A percentile compares a stretch with the other conserved stretches of the same genome.
Evolutionary conservation across 2,329 filamentous ascomycete species (phyloP).

Genomic region (Sporothrix brunneoviolacea): DNA sequence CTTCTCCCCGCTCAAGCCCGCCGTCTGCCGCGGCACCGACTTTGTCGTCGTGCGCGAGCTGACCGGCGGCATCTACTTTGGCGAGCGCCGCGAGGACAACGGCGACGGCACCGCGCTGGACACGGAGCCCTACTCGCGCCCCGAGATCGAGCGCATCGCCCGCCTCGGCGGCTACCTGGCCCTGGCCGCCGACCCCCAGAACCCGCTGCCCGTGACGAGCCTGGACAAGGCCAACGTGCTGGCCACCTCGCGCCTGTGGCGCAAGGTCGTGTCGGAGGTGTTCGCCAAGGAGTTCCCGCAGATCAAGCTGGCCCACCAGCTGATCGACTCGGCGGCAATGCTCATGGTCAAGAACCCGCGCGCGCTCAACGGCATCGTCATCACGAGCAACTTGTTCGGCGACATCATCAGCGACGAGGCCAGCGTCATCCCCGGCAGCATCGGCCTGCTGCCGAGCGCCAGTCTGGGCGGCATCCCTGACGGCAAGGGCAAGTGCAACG

Average conservation of each 20-base stretch:
- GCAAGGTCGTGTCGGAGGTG: conserved; percentile 76
- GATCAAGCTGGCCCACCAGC: conserved; percentile 75
- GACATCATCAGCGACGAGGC: conserved; percentile 97
- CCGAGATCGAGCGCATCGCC: conserved; percentile 83
- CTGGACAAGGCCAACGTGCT: conserved; percentile 97
- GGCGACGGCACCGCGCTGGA: conserved; percentile 71
- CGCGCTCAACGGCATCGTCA: conserved; percentile 79
- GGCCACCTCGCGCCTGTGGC: conserved; percentile 83
- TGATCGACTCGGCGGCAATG: conserved; percentile 97
- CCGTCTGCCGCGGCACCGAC: conserved; percentile 79
- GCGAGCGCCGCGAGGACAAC: conserved; percentile 73
- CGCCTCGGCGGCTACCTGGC: conserved; percentile 77
- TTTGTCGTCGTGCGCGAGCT: conserved; percentile 90
- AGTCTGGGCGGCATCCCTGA: conserved; percentile 82
- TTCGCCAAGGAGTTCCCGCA: conserved; percentile 87
- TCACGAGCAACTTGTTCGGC: conserved; percentile 91
- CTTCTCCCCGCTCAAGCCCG: conserved; percentile 77
- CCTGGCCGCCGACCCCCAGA: conserved; percentile 58
- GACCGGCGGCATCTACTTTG: conserved; percentile 93
- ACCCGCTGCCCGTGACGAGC: conserved; percentile 69
- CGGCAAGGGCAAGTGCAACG: conserved; percentile 76
- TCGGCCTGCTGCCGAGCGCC: conserved; percentile 82
- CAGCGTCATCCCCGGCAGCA: conserved; percentile 83
- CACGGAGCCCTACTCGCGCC: conserved; percentile 76
- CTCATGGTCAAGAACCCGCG: conserved; percentile 92